Percentiles rank a stretch among this genome's conserved stretches.
Evolutionary conservation across 441 rosid species (phyloP).

Genomic region (Aleurites moluccanus): DNA sequence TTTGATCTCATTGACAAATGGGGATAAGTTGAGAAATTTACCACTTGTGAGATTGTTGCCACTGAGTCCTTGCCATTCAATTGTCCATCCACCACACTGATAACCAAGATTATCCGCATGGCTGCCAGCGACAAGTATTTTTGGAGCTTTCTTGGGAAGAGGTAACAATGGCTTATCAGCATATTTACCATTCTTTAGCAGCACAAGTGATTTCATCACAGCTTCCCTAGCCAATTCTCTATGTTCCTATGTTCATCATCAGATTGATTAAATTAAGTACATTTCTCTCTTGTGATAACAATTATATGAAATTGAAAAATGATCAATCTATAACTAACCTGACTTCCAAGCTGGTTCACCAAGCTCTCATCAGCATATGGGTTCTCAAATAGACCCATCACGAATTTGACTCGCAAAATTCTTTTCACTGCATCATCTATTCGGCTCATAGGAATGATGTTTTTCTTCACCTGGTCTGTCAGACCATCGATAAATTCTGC

Average conservation of each 20-base stretch:
- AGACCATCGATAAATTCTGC: conserved; percentile 53
- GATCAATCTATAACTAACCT: conserved; percentile 32
- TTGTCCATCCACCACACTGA: conserved; percentile 82
- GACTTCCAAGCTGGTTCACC: conserved; percentile 55
- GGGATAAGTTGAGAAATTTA: conserved; percentile 17
- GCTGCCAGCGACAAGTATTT: conserved; percentile 62
- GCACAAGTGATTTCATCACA: conserved; percentile 64
- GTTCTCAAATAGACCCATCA: conserved; percentile 61
- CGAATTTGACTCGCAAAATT: conserved; percentile 61
- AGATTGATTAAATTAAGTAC: not conserved
- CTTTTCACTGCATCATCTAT: conserved; percentile 70
- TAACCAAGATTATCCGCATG: conserved; percentile 71
- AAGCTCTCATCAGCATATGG: conserved; percentile 59
- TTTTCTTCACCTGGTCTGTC: conserved; percentile 46
- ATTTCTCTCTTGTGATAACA: not conserved
- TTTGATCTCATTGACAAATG: not conserved
- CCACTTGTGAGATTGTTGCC: conserved; percentile 62
- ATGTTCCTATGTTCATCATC: conserved; percentile 43
- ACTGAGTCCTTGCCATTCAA: conserved; percentile 57
- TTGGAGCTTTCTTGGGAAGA: conserved; percentile 49
- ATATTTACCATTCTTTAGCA: conserved; percentile 53
- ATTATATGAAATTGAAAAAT: not conserved
- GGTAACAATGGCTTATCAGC: conserved; percentile 53
- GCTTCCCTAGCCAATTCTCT: conserved; percentile 76
- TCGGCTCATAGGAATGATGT: conserved; percentile 58